A percentile compares a stretch with the other conserved stretches of the same genome.
Conservation (phyloP, 2,329 filamentous ascomycete species). For the Podosphaera fusca region DNA sequence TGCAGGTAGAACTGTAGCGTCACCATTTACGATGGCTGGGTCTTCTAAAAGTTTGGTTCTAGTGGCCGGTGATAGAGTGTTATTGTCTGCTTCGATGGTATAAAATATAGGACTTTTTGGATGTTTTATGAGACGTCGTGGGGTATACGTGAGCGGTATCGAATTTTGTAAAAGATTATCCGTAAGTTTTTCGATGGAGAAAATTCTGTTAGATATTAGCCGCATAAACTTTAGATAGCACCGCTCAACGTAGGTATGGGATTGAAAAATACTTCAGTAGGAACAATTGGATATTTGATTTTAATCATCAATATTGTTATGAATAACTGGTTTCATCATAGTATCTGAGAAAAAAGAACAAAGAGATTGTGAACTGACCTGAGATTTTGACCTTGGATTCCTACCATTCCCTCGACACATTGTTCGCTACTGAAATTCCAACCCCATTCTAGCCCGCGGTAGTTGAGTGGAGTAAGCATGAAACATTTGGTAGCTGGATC, state of each 20-base stretch:
- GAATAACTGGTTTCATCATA: conserved; percentile 22
- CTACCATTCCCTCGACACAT: conserved; percentile 81
- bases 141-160: conserved; percentile 73
- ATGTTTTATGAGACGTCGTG: conserved; percentile 67
- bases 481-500: conserved; percentile 72
- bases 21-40: conserved; percentile 45
- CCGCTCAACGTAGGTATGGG: neutral
- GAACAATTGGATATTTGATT: conserved; percentile 75
- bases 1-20: conserved; percentile 45
- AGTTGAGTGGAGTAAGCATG: conserved; percentile 78
- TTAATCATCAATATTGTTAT: conserved; percentile 25
- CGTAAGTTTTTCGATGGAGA: conserved; percentile 67
- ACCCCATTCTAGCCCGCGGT: conserved; percentile 70
- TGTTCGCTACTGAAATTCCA: conserved; percentile 95
- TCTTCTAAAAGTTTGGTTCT: conserved; percentile 53
- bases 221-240: no score
- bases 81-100: conserved; percentile 81
- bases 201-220: conserved; percentile 41
- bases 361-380: conserved; percentile 32
- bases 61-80: conserved; percentile 63
- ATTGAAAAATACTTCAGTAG: conserved; percentile 46
- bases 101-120: conserved; percentile 81
- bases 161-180: conserved; percentile 73
- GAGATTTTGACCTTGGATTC: conserved; percentile 70
- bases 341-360: conserved; percentile 8